These are phyloP conservation scores for Coelastrella sp. DNA, from an alignment of 139 green algal species.

Conservation along the genomic window DNA sequence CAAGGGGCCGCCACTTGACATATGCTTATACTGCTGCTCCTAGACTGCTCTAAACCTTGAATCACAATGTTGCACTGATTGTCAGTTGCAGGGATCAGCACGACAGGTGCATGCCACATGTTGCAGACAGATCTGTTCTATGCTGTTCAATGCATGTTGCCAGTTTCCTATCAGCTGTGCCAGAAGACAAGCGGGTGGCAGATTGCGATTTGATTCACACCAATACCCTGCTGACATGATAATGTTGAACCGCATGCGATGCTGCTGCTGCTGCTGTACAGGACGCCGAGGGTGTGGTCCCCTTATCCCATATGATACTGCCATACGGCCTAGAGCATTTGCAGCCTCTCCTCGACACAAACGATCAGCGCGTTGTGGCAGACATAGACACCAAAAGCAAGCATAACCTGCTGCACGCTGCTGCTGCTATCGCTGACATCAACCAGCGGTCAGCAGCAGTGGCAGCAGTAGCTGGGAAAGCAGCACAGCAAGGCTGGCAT, in stretches of 20 bases:
- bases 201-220: no score
- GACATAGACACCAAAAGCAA: background rate
- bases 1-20: no score
- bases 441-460: conserved; percentile 13
- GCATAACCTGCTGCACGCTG: conserved; percentile 41
- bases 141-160: no score
- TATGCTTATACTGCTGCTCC: no score
- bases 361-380: background rate
- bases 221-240: no score
- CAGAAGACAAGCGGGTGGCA: no score
- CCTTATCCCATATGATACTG: conserved; percentile 29
- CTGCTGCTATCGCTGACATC: background rate
- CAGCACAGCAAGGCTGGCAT: conserved; percentile 4
- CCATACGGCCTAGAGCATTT: background rate
- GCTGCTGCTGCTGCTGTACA: background rate
- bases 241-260: background rate
- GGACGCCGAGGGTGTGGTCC: background rate
- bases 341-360: conserved; percentile 27
- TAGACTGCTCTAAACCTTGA: no score
- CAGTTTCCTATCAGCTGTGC: no score
- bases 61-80: no score
- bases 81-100: no score
- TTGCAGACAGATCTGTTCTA: no score
- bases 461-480: background rate
- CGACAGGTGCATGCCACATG: no score